A percentile compares a stretch with the other conserved stretches of the same genome.
Conservation (phyloP, 257 asterid species). For the Agastache rugosa region DNA sequence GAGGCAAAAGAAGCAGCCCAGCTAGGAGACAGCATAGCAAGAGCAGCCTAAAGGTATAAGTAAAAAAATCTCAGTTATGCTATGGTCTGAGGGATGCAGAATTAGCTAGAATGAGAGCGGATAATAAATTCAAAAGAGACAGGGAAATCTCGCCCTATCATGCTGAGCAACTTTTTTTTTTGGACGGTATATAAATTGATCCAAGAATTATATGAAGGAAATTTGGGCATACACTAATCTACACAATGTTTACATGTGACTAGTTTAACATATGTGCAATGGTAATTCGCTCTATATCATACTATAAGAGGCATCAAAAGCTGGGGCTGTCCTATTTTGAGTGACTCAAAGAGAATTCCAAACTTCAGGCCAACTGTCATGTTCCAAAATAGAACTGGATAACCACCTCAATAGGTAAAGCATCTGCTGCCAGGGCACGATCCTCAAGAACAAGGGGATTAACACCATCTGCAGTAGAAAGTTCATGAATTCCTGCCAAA, state of each 20-base stretch:
- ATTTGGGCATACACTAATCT: background rate
- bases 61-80: slow-evolving; percentile 34
- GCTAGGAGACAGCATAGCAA: slow-evolving; percentile 94
- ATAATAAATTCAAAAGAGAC: slow-evolving; percentile 1
- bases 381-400: slow-evolving; percentile 31
- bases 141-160: background rate
- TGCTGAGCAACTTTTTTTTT: background rate
- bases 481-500: slow-evolving; percentile 95
- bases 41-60: slow-evolving; percentile 74
- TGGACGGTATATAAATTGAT: background rate
- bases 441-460: slow-evolving; percentile 95
- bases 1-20: slow-evolving; percentile 99
- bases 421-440: slow-evolving; percentile 97
- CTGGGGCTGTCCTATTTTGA: slow-evolving; percentile 1
- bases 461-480: slow-evolving; percentile 88
- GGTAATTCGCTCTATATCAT: slow-evolving; percentile 30
- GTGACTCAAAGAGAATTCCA: slow-evolving; percentile 18
- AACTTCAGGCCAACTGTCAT: slow-evolving; percentile 33
- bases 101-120: slow-evolving; percentile 19
- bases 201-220: background rate
- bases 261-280: slow-evolving; percentile 18
- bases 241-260: slow-evolving; percentile 19
- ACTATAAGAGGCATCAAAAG: slow-evolving; percentile 6
- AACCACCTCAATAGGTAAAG: slow-evolving; percentile 90
- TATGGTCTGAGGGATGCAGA: slow-evolving; percentile 31